Evolutionary conservation across 192 early-diverging fungal species (phyloP), one percentile per base, ranked within the genome.

Genomic region (Coemansia sp.): DNA sequence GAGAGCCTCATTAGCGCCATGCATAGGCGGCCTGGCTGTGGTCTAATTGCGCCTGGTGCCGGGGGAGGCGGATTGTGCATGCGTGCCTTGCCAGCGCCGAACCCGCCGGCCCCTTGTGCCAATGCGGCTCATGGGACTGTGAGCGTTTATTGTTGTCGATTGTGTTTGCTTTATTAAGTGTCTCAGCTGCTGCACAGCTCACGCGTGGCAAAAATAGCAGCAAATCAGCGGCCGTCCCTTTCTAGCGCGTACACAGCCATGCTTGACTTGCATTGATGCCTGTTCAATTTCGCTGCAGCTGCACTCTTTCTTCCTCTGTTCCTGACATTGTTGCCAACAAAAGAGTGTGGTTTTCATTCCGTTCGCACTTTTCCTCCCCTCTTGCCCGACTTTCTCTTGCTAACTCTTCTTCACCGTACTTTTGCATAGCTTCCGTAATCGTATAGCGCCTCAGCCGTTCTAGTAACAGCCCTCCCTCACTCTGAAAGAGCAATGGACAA

Each of bases 401-500:
- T 53, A 53, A 53, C 51, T 51, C 30, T n/a, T 62, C 41, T 18
- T 38, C 35, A 18, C 51, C 57, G 24, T 21, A 15, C 58, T 21
- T 41, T 55, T 67, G 46, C 38, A 10, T 53, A 35, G 67, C 59
- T 60, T 26, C 23, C 36, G 23, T 49, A 49, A 35, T 20, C 39
- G 0, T 41, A 41, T 41, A 41, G 12, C 5, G 39, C 39, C 12
- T 41, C 39, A 41, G 39, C 39, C 12, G 39, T 5, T 41, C 39
- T 41, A 41, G 7, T 41, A 12, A 8, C 39, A 41, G 39, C 38
- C 58, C 35, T n/a, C 11, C 45, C 23, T 21, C 51, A 23, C 8
- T 8, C 35, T 45, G 51, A 39, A 30, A 36, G 39, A 51, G 58
- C 44, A 46, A 76, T 76, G 73, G 74, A 72, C 57, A 71, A 75